Evolutionary conservation across 2,329 filamentous ascomycete genomes (phyloP), one percentile per base, ranked within the genome.

Genomic region (Paecilomyces sp.): DNA sequence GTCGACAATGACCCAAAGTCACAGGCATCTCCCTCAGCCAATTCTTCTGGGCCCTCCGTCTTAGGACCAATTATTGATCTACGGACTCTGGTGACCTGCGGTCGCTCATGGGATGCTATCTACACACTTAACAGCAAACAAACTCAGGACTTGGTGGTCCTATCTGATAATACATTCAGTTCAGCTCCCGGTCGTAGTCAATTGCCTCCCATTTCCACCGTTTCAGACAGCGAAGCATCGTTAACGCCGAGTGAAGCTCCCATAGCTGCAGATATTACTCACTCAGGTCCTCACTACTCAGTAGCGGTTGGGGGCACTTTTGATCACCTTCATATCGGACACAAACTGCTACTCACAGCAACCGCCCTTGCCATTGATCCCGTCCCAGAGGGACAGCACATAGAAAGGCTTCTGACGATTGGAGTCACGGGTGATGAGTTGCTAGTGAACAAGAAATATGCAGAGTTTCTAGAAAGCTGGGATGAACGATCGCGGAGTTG

Each of bases 341-440:
- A 99, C 79, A 99, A 97, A 76, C 82, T 97, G n/a, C 83, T 99
- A 22, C 84, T 99, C 22, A 92, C 92, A n/a, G 92, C 92, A 62
- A 90, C 89, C 0, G 85, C 88, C 0, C 84, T 97, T 59, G 82
- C 91, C 15, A 81, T 89, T 59, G 83, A 85, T 60, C 80, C 84
- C 65, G 75, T 51, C 68, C 75, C 33, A 66, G 70, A 33, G 18
- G 63, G 62, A 28, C 69, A 77, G 0, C 68, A 70, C 1, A 64
- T 70, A 31, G 76, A 79, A 24, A 83, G 84, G 62, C 82, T 82
- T 11, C 83, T 95, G 62, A 88, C 92, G 18, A 82, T 97, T 51
- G 94, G 94, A 12, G 89, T 99, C 65, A 96, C 94, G 0, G 92
- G 90, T 4, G 91, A 96, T 68, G 88, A 89, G 62, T 81, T 97